These are phyloP conservation scores for Chloropicon primus DNA, from an alignment of 139 green algal species.

Conservation along the genomic window DNA sequence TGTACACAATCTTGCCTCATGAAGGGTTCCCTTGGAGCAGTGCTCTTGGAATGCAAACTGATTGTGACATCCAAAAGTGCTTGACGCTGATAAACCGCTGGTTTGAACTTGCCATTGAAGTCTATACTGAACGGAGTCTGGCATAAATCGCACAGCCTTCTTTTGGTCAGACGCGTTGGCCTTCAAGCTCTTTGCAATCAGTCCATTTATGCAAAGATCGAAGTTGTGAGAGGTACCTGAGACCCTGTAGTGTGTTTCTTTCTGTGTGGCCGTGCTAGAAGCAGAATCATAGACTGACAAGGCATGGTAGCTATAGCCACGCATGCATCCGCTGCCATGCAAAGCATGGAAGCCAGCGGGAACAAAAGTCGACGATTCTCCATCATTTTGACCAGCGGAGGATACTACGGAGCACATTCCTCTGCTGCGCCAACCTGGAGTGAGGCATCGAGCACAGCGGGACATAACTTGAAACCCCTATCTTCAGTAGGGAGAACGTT, in stretches of 20 bases:
- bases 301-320: not conserved
- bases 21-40: not conserved
- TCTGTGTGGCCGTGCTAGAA: not conserved
- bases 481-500: not conserved
- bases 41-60: not conserved
- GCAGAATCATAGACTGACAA: not conserved
- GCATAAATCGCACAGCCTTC: not conserved
- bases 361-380: not conserved
- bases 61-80: not conserved
- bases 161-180: not conserved
- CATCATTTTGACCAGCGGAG: not conserved
- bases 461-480: conserved; percentile 24
- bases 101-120: not conserved
- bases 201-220: not conserved
- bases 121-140: not conserved
- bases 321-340: not conserved
- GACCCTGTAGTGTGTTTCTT: not conserved
- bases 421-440: conserved; percentile 39
- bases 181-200: not conserved
- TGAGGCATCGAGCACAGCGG: conserved; percentile 26
- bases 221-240: not conserved
- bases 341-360: not conserved
- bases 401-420: not conserved
- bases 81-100: not conserved
- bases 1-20: not conserved